A percentile compares a stretch with the other conserved stretches of the same genome.
Evolutionary conservation across 2,329 filamentous ascomycete species (phyloP).

Genomic region (Colletotrichum sp.): DNA sequence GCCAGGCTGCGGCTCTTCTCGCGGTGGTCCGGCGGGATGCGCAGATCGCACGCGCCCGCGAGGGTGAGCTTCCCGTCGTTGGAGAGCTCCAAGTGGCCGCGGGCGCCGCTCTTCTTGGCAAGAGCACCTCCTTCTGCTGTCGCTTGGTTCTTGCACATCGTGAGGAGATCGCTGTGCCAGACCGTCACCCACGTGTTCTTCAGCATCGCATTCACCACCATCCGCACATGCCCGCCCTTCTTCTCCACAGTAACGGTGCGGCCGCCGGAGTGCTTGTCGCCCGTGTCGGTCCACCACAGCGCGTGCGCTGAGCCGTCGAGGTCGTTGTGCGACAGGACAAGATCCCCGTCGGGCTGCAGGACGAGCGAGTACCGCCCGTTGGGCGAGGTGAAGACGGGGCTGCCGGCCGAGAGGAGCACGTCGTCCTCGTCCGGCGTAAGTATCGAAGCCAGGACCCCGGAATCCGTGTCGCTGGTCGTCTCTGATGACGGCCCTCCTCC

Average conservation of each 20-base stretch:
- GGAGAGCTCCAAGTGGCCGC: slow-evolving; percentile 14
- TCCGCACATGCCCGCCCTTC: not conserved
- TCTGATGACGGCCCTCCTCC: not conserved
- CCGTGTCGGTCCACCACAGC: slow-evolving; percentile 21
- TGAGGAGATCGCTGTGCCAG: slow-evolving; percentile 21
- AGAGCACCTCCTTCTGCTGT: not conserved
- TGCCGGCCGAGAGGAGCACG: slow-evolving; percentile 5
- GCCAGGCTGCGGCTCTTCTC: slow-evolving; percentile 18
- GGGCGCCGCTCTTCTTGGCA: not conserved
- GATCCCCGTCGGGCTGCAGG: slow-evolving; percentile 18
- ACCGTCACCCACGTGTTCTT: slow-evolving; percentile 10
- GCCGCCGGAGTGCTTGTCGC: not conserved
- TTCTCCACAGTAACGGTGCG: slow-evolving; percentile 1
- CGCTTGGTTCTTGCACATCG: not conserved
- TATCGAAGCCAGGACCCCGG: not conserved
- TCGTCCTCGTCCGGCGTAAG: not conserved
- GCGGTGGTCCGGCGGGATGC: not conserved
- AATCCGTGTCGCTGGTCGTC: not conserved
- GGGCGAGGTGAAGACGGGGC: slow-evolving; percentile 2
- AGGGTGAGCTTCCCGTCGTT: slow-evolving; percentile 11
- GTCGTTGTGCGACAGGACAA: slow-evolving; percentile 7
- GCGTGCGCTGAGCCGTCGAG: not conserved
- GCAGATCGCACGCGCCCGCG: slow-evolving; percentile 17
- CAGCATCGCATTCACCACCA: slow-evolving; percentile 1
- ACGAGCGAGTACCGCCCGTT: slow-evolving; percentile 7